Conservation (phyloP, 371 early-diverging fungal genomes). For the Mucor lusitanicus region DNA sequence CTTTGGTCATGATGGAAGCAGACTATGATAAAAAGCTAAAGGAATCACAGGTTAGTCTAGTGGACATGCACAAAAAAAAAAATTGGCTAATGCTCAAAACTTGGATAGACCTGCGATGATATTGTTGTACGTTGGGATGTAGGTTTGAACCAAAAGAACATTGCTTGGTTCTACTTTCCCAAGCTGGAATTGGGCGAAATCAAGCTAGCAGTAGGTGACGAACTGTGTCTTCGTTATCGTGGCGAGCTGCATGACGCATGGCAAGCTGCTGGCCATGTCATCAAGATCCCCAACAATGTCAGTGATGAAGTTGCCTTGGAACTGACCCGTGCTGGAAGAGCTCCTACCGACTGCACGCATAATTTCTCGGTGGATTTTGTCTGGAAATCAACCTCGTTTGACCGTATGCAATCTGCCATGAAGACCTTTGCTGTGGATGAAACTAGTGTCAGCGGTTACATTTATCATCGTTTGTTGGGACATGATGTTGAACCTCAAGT, state of each 20-base stretch:
- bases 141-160: slow-evolving; percentile 92
- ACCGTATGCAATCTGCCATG: slow-evolving; percentile 95
- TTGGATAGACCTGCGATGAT: slow-evolving; percentile 86
- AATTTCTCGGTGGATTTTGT: slow-evolving; percentile 98
- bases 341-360: slow-evolving; percentile 87
- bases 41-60: slow-evolving; percentile 84
- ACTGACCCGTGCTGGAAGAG: slow-evolving; percentile 63
- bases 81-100: background rate
- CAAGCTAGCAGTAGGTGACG: slow-evolving; percentile 95
- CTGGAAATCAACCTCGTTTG: slow-evolving; percentile 98
- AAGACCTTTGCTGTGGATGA: slow-evolving; percentile 95
- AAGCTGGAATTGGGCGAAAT: slow-evolving; percentile 93
- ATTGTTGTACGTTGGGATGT: slow-evolving; percentile 96
- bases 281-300: slow-evolving; percentile 92
- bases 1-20: slow-evolving; percentile 96
- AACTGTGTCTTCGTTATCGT: slow-evolving; percentile 85
- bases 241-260: slow-evolving; percentile 87
- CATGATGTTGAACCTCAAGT: slow-evolving; percentile 89
- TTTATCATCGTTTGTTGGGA: slow-evolving; percentile 92
- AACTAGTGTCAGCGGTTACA: slow-evolving; percentile 90
- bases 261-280: slow-evolving; percentile 91
- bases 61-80: no score
- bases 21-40: slow-evolving; percentile 94
- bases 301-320: slow-evolving; percentile 95
- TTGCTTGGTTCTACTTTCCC: slow-evolving; percentile 93